A percentile compares a stretch with the other conserved stretches of the same genome.
phyloP scores from a whole-genome alignment of 768 basidiomycete species.

The Brasilioporus rufonigricans region DNA sequence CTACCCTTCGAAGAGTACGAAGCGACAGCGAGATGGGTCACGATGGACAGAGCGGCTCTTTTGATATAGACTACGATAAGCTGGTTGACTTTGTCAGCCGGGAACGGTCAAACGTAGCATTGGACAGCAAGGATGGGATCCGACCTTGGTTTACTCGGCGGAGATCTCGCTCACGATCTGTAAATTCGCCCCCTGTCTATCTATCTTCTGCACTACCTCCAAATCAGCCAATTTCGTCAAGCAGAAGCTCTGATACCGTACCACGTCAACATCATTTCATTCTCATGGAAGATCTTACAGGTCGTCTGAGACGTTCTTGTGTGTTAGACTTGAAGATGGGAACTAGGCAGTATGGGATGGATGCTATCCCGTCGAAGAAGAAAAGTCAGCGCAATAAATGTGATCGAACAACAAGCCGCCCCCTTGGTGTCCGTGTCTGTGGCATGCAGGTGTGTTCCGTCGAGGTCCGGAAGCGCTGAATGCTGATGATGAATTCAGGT shows the following conservation, averaged over 20 bases:
- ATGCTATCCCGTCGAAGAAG: constrained; percentile 90
- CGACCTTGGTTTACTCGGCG: constrained; percentile 31
- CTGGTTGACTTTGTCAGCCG: constrained; percentile 21
- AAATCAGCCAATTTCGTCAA: constrained; percentile 34
- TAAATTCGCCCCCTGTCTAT: constrained; percentile 25
- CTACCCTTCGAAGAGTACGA: constrained; percentile 58
- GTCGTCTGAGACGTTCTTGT: constrained; percentile 85
- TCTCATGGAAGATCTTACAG: constrained; percentile 98
- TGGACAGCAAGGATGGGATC: constrained; percentile 23
- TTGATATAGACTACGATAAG: constrained; percentile 42
- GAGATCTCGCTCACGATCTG: constrained; percentile 43
- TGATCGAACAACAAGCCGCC: constrained; percentile 89
- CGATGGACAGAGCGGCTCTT: constrained; percentile 36
- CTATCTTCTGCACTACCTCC: constrained; percentile 28
- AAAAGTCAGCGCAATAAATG: constrained; percentile 99
- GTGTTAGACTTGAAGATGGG: constrained; percentile 99
- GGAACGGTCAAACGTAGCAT: constrained; percentile 17
- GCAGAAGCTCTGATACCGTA: constrained; percentile 44
- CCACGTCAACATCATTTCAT: constrained; percentile 97
- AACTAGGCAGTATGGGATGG: constrained; percentile 97
- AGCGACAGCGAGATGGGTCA: constrained; percentile 52
- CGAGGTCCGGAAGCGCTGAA: not conserved
- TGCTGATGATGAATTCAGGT: constrained; percentile 51
- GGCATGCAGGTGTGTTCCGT: constrained; percentile 89
- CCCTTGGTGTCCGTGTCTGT: constrained; percentile 89